Evolutionary conservation across 78 protist genomes (phyloP), one percentile per base, ranked within the genome.

Genomic region (Dictyostelium brefeldianum): DNA sequence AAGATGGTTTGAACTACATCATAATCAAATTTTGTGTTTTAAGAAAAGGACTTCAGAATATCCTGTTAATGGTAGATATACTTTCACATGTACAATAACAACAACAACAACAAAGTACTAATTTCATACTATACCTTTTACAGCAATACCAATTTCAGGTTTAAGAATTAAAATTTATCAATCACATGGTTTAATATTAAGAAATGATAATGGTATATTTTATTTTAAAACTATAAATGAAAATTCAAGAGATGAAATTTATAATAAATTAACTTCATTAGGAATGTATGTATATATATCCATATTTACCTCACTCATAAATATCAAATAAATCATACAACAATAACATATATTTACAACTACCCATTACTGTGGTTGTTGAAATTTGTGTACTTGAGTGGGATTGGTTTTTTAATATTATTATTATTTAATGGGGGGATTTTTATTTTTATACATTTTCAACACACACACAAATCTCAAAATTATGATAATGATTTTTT

Each of bases 201-300:
- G 82, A 46, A 84, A 74, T 73, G 57, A 57, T 25, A 41, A 50
- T 27, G 56, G 91, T 25, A 20, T 47, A 11, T 84, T 43, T 57
- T 74, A 57, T 43, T 73, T 84, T 62, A 84, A 62, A 84, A 17
- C 75, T 27, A 14, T 25, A 2, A 75, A 64, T 25, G 83, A 84
- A 31, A 27, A 43, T 27, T 50, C 73, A 74, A 74, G 91, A 50
- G 91, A 84, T 74, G 36, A 46, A 54, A 53, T 84, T 17, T 84
- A 84, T 46, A 57, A 51, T 12, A 84, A 73, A 46, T 25, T 84
- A 43, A 25, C 78, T 9, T 73, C 91, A 57, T 14, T 84, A 14
- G 91, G 91, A 84, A 78, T 74, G 91, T 84, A 84, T 22, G 91
- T 84, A 31, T 53, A 20, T 29, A 25, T n/a, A 59, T 22, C 43